phyloP scores from a whole-genome alignment of 371 early-diverging fungal species.

The Neoconidiobolus thromboides region DNA sequence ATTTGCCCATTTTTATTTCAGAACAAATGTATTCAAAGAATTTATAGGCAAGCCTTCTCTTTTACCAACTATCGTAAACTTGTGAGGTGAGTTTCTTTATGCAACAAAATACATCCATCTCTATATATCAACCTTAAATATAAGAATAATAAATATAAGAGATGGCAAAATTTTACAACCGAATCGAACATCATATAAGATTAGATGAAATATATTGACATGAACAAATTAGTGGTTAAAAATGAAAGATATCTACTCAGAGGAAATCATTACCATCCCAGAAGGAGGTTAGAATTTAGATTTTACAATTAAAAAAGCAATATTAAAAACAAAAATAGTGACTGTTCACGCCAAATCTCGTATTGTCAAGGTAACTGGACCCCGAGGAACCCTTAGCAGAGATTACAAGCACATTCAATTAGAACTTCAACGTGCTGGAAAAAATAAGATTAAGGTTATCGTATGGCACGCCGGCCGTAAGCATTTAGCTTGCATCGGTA shows the following conservation, averaged over 20 bases:
- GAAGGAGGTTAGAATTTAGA: slow-evolving; percentile 18
- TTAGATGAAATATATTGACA: too few species aligned
- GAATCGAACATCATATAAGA: too few species aligned
- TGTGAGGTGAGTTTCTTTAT: too few species aligned
- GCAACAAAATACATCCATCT: too few species aligned
- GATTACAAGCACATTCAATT: slow-evolving; percentile 90
- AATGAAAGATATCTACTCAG: slow-evolving; percentile 77
- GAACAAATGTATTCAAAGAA: too few species aligned
- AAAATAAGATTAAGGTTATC: slow-evolving; percentile 53
- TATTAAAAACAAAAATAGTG: slow-evolving; percentile 15
- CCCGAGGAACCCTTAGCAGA: slow-evolving; percentile 80
- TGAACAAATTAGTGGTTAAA: not conserved
- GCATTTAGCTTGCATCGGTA: slow-evolving; percentile 96
- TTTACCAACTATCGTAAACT: too few species aligned
- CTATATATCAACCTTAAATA: too few species aligned
- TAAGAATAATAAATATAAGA: too few species aligned
- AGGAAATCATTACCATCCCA: slow-evolving; percentile 62
- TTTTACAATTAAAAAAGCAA: not conserved
- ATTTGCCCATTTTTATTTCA: too few species aligned
- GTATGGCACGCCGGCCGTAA: slow-evolving; percentile 97
- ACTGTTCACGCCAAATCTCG: slow-evolving; percentile 60
- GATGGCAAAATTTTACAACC: too few species aligned
- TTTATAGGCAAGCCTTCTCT: too few species aligned
- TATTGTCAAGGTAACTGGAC: slow-evolving; percentile 53
- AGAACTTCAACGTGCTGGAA: slow-evolving; percentile 51